Base-by-base conservation (phyloP, 129 eudicot genomes). In the Calendula officinalis region DNA sequence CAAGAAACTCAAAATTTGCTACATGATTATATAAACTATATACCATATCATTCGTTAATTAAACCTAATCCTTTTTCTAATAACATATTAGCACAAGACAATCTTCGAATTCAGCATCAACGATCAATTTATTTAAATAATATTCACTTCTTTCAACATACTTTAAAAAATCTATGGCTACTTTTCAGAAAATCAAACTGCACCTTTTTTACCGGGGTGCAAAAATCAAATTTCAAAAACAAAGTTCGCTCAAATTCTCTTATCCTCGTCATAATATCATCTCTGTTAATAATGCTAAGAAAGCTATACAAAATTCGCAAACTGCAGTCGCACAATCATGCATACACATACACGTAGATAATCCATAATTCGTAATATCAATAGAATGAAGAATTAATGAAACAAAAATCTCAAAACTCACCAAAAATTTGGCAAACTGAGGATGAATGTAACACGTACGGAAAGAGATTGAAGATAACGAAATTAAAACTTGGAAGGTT, bases 371-470 rank as follows among this genome's bases (percentile, higher is more conserved):
- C 15, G 30, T 36, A 17, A 22, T 22, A 66, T 36, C 17, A 3
- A 67, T 6, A 30, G 11, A 42, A 60, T 42, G 14, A 57, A 45
- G 7, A 16, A 38, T 22, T 39, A 53, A 6, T 50, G 16, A 22
- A 52, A 51, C 4, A 65, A 55, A 56, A 45, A 69, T 27, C 43
- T 41, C 3, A 69, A 57, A 57, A 48, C 75, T 70, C 45, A 60
- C 68, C 68, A 13, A 59, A 17, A 6, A 8, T 48, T 7, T 7
- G 33, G 34, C 53, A 69, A 69, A 16, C 8, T 37, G 49, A 45
- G 59, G 10, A 57, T 57, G 74, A 69, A 57, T 33, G 66, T 66
- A 66, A 51, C 30, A 22, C 60, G 46, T 44, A 57, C 39, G 57
- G 22, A 57, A 52, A 16, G 8, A 10, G 39, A 45, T 35, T 46